These are phyloP conservation scores for Karstenula rhodostoma DNA, from an alignment of 2,329 filamentous ascomycete species.

Conservation along the genomic window DNA sequence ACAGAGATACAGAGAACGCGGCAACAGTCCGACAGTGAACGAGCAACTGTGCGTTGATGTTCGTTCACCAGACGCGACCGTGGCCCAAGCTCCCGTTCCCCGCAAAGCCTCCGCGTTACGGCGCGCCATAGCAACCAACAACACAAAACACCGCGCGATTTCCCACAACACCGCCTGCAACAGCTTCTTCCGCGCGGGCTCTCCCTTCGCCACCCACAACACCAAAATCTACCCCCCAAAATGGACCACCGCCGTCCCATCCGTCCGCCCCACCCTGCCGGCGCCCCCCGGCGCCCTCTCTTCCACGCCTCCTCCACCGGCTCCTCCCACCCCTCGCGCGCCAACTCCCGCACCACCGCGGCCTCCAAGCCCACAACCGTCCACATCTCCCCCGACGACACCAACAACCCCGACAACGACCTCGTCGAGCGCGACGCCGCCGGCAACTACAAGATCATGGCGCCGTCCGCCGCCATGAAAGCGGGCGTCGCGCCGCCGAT, in stretches of 20 bases:
- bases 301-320: slow-evolving; percentile 27
- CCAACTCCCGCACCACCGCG: slow-evolving; percentile 9
- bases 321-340: slow-evolving; percentile 22
- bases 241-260: slow-evolving; percentile 36
- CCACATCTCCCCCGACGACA: slow-evolving; percentile 24
- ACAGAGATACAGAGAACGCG: no score
- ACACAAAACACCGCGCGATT: slow-evolving; percentile 21
- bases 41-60: background rate
- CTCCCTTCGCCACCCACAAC: background rate
- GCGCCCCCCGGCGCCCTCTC: slow-evolving; percentile 26
- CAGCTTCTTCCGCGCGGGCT: slow-evolving; percentile 3
- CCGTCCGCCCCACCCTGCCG: slow-evolving; percentile 40
- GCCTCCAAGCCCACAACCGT: slow-evolving; percentile 16
- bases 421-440: slow-evolving; percentile 60
- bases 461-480: slow-evolving; percentile 34
- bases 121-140: slow-evolving; percentile 24
- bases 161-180: slow-evolving; percentile 13
- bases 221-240: slow-evolving; percentile 3
- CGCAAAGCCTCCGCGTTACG: slow-evolving; percentile 26
- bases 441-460: slow-evolving; percentile 56
- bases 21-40: no score
- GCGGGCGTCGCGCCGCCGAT: slow-evolving; percentile 18
- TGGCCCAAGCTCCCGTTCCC: slow-evolving; percentile 25
- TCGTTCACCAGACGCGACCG: slow-evolving; percentile 1
- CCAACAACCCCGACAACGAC: slow-evolving; percentile 51